These are phyloP conservation scores for Rasamsonia emersonii DNA, from an alignment of 2,329 filamentous ascomycete genomes.

Conservation along the genomic window DNA sequence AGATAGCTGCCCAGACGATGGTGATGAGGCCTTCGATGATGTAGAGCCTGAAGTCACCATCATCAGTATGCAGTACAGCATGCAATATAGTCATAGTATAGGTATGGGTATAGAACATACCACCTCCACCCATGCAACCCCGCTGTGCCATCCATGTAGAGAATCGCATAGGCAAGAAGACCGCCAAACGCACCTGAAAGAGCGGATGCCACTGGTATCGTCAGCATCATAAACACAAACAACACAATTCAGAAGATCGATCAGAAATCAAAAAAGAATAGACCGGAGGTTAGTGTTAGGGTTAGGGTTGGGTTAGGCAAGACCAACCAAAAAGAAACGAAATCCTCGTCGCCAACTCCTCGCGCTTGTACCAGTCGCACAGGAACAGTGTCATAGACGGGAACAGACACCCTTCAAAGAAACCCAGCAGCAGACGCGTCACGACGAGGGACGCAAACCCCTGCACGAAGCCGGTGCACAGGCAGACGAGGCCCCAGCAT, in stretches of 20 bases:
- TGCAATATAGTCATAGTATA: no score
- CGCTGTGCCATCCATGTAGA: conserved; percentile 59
- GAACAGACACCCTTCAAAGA: conserved; percentile 6
- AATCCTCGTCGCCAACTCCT: conserved; percentile 4
- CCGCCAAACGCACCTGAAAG: conserved; percentile 65
- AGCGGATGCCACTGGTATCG: conserved; percentile 30
- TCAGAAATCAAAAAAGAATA: background rate
- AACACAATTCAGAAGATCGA: background rate
- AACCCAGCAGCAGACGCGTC: conserved; percentile 1
- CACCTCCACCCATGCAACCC: conserved; percentile 63
- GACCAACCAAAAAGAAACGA: conserved; percentile 5
- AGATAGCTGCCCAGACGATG: conserved; percentile 47
- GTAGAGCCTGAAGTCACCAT: conserved; percentile 11
- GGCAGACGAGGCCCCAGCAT: conserved; percentile 5
- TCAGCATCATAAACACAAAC: background rate
- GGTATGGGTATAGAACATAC: conserved; percentile 41
- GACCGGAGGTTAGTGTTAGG: background rate
- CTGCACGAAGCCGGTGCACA: conserved; percentile 5
- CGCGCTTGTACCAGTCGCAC: conserved; percentile 7
- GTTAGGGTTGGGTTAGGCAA: no score
- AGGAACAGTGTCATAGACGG: conserved; percentile 6
- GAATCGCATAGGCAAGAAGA: conserved; percentile 64
- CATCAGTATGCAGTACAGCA: background rate
- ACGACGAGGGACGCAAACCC: conserved; percentile 3
- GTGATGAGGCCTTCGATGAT: conserved; percentile 49